Base-by-base conservation (phyloP, 495 filamentous ascomycete genomes). In the Pseudomonodictys pantanalensis region DNA sequence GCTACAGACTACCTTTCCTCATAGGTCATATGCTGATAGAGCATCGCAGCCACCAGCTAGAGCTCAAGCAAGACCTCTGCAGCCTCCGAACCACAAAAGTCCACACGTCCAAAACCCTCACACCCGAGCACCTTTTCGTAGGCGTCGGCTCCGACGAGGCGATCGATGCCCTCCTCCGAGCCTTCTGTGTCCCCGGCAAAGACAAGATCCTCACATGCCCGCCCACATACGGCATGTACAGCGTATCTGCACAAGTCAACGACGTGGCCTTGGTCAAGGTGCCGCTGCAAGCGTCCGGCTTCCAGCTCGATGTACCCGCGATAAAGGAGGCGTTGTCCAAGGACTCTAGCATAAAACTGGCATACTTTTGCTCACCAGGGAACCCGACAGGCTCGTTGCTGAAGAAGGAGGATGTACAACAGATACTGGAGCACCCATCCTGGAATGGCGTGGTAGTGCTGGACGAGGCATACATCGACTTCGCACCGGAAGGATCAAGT, bases 141-240 rank as follows among this genome's bases (percentile, higher is more conserved):
- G 93, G 93, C 61, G 92, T 98, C 48, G 93, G 93, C 60, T 91
- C 87, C 55, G 95, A 98, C 73, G 93, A 98, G 76, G 91, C 88
- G 42, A 96, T 98, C 73, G 93, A 98, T 75, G 88, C 89, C 4
- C 81, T 98, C 12, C 79, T 97, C 30, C 85, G 93, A 47, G 90
- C 86, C 73, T 98, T 98, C 79, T 97, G 93, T 73, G 74, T 80
- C 2, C 93, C 93, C 1, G 89, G 90, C 22, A 78, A 77, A 49
- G 95, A 97, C 73, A 89, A 87, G 64, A 92, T 97, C 71, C 81
- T 98, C 11, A 91, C 89, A 24, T 97, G 91, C 68, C 93, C 93
- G 20, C 93, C 95, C 0, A 98, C 93, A 0, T 98, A 98, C 75
- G 93, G 93, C 67, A 98, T 98, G 93, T 97, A 98, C 75, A 79